A percentile compares a stretch with the other conserved stretches of the same genome.
phyloP scores from a whole-genome alignment of 768 basidiomycete genomes.

The Lentinula sp. region DNA sequence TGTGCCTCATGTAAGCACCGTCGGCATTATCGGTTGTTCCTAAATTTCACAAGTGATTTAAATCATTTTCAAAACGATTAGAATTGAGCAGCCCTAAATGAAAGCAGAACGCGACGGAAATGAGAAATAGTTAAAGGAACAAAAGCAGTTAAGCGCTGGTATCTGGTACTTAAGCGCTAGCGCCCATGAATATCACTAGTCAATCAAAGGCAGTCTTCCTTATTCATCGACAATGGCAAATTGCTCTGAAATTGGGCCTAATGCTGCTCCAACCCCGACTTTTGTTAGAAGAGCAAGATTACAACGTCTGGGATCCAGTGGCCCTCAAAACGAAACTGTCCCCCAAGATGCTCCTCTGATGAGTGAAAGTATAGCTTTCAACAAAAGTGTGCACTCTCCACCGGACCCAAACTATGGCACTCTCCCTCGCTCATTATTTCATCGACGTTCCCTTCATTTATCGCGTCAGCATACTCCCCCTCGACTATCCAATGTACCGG shows the following conservation, averaged over 20 bases:
- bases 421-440: conserved; percentile 18
- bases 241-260: conserved; percentile 1
- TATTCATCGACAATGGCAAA: conserved; percentile 2
- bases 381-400: not conserved
- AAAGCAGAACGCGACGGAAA: too few relatives aligned
- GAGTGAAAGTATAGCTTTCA: not conserved
- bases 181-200: too few relatives aligned
- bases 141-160: too few relatives aligned
- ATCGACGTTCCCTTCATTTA: conserved; percentile 24
- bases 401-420: conserved; percentile 45
- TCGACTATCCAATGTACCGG: conserved; percentile 27
- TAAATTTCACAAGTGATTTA: too few relatives aligned
- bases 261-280: conserved; percentile 3
- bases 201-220: not conserved
- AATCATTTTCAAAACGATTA: too few relatives aligned
- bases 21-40: too few relatives aligned
- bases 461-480: conserved; percentile 28
- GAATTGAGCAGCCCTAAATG: too few relatives aligned
- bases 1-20: too few relatives aligned
- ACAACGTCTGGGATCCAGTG: not conserved
- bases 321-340: conserved; percentile 2
- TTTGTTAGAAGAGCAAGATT: conserved; percentile 5
- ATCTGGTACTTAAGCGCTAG: too few relatives aligned
- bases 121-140: too few relatives aligned
- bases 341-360: not conserved